Evolutionary conservation across 2,329 filamentous ascomycete species (phyloP).

Genomic region (Fusarium sp.): DNA sequence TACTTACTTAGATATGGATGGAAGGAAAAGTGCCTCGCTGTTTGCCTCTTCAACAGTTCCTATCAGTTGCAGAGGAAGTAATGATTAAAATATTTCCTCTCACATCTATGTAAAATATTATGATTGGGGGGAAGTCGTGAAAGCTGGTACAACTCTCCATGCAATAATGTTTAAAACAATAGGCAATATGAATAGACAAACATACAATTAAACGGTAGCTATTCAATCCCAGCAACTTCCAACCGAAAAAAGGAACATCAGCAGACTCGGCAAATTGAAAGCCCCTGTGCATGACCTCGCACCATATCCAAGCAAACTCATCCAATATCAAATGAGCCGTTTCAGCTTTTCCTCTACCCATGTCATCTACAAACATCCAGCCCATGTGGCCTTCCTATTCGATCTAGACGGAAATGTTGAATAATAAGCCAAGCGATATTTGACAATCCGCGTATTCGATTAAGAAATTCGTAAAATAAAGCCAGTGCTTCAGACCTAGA

Average conservation of each 20-base stretch:
- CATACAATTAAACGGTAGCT: not conserved
- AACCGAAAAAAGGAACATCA: not conserved
- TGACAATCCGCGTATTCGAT: conserved; percentile 21
- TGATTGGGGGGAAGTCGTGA: not conserved
- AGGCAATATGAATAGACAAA: not conserved
- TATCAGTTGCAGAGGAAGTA: not conserved
- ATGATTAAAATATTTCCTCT: not conserved
- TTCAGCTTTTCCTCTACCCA: conserved; percentile 1
- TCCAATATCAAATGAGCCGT: conserved; percentile 6
- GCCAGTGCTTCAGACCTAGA: conserved; percentile 18
- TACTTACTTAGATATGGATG: too few relatives aligned
- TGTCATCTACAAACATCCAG: conserved; percentile 3
- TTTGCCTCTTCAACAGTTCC: not conserved
- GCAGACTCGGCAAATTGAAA: not conserved
- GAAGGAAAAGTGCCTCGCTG: not conserved
- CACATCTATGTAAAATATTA: too few relatives aligned
- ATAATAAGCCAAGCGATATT: conserved; percentile 14
- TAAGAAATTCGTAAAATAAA: not conserved
- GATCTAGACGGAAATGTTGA: not conserved
- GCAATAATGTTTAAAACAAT: not conserved
- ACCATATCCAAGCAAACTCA: not conserved
- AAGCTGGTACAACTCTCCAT: not conserved
- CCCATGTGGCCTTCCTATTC: conserved; percentile 1
- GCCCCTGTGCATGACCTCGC: not conserved
- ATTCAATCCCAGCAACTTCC: not conserved